phyloP scores from a whole-genome alignment of 805 yeast genomes.

The Candida dajiaensis region DNA sequence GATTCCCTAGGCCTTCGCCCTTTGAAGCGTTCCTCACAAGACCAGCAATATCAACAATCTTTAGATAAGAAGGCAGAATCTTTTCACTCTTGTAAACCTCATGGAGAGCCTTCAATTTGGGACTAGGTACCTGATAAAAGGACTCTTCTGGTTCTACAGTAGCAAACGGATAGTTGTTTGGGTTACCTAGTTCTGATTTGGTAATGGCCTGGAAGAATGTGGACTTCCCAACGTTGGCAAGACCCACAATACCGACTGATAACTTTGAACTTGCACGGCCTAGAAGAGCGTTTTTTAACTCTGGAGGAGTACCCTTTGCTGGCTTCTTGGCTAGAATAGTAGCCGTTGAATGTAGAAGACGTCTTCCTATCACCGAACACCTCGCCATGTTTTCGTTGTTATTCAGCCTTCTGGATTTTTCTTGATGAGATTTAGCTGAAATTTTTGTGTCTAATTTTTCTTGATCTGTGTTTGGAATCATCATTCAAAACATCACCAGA shows the following conservation, averaged over 20 bases:
- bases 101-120: slow-evolving; percentile 49
- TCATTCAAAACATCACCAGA: background rate
- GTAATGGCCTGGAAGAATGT: slow-evolving; percentile 81
- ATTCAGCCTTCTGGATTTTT: background rate
- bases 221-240: slow-evolving; percentile 77
- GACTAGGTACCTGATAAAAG: slow-evolving; percentile 63
- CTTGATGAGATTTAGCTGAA: background rate
- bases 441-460: background rate
- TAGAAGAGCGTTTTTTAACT: slow-evolving; percentile 13
- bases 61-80: slow-evolving; percentile 61
- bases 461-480: background rate
- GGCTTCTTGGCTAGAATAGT: slow-evolving; percentile 15
- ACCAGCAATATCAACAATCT: slow-evolving; percentile 78
- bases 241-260: slow-evolving; percentile 64
- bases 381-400: background rate
- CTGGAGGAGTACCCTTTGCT: background rate
- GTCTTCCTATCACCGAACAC: background rate
- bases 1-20: slow-evolving; percentile 82
- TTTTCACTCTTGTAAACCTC: slow-evolving; percentile 54
- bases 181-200: slow-evolving; percentile 60
- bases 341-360: slow-evolving; percentile 8
- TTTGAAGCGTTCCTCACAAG: slow-evolving; percentile 75
- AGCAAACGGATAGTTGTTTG: slow-evolving; percentile 80
- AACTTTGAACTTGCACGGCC: slow-evolving; percentile 24
- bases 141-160: slow-evolving; percentile 78